Base-by-base conservation (phyloP, 371 early-diverging fungal genomes). In the Saksenaea vasiformis region DNA sequence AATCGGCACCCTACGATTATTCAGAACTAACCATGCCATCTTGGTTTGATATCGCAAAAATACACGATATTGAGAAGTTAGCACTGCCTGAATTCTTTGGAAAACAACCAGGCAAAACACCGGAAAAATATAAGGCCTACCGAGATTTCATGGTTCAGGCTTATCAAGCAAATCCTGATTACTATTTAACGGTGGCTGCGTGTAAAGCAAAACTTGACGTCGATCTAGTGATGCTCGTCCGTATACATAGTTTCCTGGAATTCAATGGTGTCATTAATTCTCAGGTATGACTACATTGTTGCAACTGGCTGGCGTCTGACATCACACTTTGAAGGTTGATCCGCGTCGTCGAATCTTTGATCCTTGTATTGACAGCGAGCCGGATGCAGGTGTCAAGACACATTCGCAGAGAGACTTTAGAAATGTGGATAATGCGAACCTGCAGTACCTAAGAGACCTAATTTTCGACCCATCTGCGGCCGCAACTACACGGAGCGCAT, bases 251-350 rank as follows among this genome's bases (percentile, higher is more conserved):
- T 3, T 98, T 99, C 64, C 76, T 98, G 39, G 99, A 99, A 78
- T 93, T 95, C 69, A 95, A 97, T 93, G 95, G 95, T 0, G 74
- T 99, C 35, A 96, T 99, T 65, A 99, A 99, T 80, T 93, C 93
- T 73, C 95, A 95, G 86, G 95, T 94, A 70, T 53, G 34, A 11
- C 0, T n/a, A 35, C 13, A 56, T 17, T 1, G 13, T 4, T 47
- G 5, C 24, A 2, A n/a, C 3, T 17, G 22, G 22, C 19, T 22
- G 24, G 14, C 13, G 28, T 26, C 15, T 56, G 17, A 9, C 14
- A 41, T 34, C 28, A 7, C 0, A 62, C 14, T 47, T 39, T n/a
- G n/a, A 47, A 78, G 77, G 62, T 68, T 44, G 82, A 81, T 71
- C 82, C 82, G n/a, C 74, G 82, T 11, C 58, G 74, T 53, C 66